A percentile compares a stretch with the other conserved stretches of the same genome.
Conservation (phyloP, 805 yeast species). For the Wickerhamiella nectarea region DNA sequence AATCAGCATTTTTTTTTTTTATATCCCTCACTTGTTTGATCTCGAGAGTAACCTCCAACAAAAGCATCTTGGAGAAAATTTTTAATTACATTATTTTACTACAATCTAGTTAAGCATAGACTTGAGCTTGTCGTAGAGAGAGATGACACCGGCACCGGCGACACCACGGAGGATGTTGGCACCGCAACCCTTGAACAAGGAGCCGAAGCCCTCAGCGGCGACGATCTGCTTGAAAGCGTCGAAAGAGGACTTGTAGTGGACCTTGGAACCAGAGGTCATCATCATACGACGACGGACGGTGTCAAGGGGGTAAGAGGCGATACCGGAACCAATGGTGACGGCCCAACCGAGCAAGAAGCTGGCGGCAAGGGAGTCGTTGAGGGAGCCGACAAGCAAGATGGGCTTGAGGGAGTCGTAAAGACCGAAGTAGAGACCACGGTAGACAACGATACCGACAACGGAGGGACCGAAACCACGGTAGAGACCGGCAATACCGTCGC, state of each 20-base stretch:
- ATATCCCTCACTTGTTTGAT: too few species aligned
- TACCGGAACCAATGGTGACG: conserved; percentile 92
- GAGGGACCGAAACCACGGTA: conserved; percentile 98
- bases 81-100: conserved; percentile 24
- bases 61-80: too few species aligned
- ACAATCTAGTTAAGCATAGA: conserved; percentile 83
- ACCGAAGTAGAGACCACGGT: conserved; percentile 98
- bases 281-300: conserved; percentile 98
- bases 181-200: conserved; percentile 96
- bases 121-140: conserved; percentile 91
- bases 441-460: conserved; percentile 86
- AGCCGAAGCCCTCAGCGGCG: conserved; percentile 79
- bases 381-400: conserved; percentile 73
- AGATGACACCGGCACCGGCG: conserved; percentile 97
- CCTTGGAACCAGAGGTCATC: conserved; percentile 96
- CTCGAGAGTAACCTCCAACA: too few species aligned
- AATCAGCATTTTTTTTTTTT: too few species aligned
- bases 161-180: conserved; percentile 98
- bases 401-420: conserved; percentile 89
- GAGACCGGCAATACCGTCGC: conserved; percentile 92
- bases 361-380: conserved; percentile 82
- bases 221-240: conserved; percentile 80
- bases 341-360: conserved; percentile 90
- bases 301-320: conserved; percentile 95
- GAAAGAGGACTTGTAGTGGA: conserved; percentile 81